phyloP scores from a whole-genome alignment of 257 asterid species.

The Solanum virginianum region DNA sequence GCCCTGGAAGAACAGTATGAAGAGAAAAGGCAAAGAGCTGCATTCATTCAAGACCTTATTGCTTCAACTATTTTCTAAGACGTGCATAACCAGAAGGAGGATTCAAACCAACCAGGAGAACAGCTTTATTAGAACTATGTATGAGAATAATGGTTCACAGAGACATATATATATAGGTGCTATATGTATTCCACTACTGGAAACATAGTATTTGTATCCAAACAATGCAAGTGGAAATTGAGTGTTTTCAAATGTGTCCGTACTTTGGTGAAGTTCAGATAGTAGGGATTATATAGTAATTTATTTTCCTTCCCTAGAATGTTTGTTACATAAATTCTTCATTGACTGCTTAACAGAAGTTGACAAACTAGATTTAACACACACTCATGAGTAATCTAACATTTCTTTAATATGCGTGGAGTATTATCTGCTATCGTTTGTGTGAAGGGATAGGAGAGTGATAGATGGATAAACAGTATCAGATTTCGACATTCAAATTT shows the following conservation, averaged over 20 bases:
- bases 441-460: neutral
- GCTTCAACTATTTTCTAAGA: conserved; percentile 4
- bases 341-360: neutral
- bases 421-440: neutral
- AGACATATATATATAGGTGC: neutral
- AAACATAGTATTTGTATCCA: neutral
- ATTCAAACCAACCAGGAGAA: neutral
- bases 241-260: neutral
- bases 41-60: conserved; percentile 3
- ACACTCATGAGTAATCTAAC: neutral
- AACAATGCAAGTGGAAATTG: neutral
- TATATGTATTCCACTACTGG: neutral
- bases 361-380: neutral
- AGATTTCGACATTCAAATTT: neutral
- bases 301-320: neutral
- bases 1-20: neutral
- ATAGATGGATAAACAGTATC: neutral
- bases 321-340: neutral
- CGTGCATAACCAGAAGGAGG: neutral
- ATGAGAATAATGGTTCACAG: neutral
- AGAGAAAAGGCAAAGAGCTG: neutral
- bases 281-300: no score
- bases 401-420: neutral
- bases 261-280: neutral
- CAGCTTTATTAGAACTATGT: neutral